Conservation (phyloP, 805 yeast genomes). For the Suhomyces kilbournensis region DNA sequence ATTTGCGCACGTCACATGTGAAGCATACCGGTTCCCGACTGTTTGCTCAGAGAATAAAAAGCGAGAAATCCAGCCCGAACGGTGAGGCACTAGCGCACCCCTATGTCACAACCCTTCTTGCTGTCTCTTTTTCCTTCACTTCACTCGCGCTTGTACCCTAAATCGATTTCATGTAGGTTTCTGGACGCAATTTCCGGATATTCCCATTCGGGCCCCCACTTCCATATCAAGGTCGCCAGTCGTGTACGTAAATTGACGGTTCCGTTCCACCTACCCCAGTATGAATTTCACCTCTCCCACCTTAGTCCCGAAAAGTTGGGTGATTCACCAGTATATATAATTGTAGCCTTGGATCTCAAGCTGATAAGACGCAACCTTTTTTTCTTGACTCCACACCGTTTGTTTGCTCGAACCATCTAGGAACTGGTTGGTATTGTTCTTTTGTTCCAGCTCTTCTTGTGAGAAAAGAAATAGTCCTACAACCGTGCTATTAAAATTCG, state of each 20-base stretch:
- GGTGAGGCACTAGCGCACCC: background rate
- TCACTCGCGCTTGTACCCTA: background rate
- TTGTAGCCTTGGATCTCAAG: background rate
- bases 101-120: background rate
- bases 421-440: background rate
- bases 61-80: background rate
- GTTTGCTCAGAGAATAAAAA: too few relatives aligned
- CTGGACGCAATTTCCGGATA: background rate
- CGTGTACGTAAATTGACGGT: background rate
- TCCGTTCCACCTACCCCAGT: background rate
- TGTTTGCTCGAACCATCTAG: background rate
- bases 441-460: background rate
- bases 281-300: background rate
- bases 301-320: background rate
- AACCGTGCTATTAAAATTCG: background rate
- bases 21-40: too few relatives aligned
- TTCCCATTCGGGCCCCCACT: background rate
- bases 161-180: background rate
- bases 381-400: background rate
- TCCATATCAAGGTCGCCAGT: background rate
- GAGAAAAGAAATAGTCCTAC: background rate
- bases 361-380: background rate
- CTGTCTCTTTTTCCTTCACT: background rate
- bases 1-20: too few relatives aligned
- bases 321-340: background rate